Evolutionary conservation across 176 grass and related monocot genomes (phyloP).

Genomic region (Raddia guianensis): DNA sequence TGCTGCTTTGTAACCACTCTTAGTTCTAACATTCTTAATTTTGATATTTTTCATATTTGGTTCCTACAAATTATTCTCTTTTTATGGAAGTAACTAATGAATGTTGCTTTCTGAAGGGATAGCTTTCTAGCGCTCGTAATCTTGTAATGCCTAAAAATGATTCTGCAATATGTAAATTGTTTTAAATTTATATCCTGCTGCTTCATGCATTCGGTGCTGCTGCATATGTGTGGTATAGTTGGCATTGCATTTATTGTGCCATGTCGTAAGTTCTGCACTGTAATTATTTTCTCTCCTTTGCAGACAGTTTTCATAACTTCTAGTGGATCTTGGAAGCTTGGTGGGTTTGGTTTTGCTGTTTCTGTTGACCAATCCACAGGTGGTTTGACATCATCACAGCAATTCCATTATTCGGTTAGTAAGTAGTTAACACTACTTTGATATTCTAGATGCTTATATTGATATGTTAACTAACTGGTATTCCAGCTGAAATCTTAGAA

Average conservation of each 20-base stretch:
- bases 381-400: constrained; percentile 74
- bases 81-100: constrained; percentile 16
- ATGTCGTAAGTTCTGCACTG: not conserved
- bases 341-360: constrained; percentile 95
- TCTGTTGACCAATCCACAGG: constrained; percentile 75
- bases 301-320: constrained; percentile 95
- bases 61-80: not conserved
- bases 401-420: constrained; percentile 98
- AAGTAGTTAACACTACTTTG: constrained; percentile 25
- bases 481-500: not conserved
- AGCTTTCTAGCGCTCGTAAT: not conserved
- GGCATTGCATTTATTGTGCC: constrained; percentile 1
- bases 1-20: not conserved
- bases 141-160: constrained; percentile 29
- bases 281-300: constrained; percentile 31
- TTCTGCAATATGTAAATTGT: not conserved
- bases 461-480: not conserved
- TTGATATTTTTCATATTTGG: constrained; percentile 9
- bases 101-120: not conserved
- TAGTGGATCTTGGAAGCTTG: constrained; percentile 99
- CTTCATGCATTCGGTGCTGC: constrained; percentile 13
- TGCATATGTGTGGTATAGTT: constrained; percentile 14
- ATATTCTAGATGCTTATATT: constrained; percentile 28
- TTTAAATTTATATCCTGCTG: constrained; percentile 8
- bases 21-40: constrained; percentile 12